phyloP scores from a whole-genome alignment of 1,284 basidiomycete genomes.

The Phellinidium pouzarii region DNA sequence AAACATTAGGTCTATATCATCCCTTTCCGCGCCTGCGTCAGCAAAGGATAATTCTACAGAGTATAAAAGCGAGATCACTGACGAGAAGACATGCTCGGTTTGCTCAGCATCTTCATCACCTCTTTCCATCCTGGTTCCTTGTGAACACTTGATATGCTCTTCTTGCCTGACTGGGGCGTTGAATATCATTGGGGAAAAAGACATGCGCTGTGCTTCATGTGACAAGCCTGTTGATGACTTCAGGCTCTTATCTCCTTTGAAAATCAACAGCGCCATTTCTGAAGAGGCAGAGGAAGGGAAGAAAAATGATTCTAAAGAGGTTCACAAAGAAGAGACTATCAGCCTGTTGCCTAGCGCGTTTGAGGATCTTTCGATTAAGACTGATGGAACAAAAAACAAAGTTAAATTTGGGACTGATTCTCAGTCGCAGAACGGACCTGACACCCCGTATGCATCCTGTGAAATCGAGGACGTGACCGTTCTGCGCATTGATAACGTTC shows the following conservation, averaged over 20 bases:
- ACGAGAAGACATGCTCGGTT: slow-evolving; percentile 38
- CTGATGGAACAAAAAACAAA: neutral
- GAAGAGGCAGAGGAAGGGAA: slow-evolving; percentile 18
- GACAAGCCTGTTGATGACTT: slow-evolving; percentile 62
- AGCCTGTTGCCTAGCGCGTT: slow-evolving; percentile 24
- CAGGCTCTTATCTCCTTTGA: slow-evolving; percentile 33
- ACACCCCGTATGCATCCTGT: slow-evolving; percentile 7
- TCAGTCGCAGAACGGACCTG: neutral
- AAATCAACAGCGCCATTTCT: neutral
- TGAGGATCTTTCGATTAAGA: slow-evolving; percentile 17
- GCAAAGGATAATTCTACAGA: slow-evolving; percentile 17
- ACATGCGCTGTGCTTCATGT: slow-evolving; percentile 75
- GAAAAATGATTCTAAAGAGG: slow-evolving; percentile 22
- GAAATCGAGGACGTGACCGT: slow-evolving; percentile 43
- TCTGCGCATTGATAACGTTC: slow-evolving; percentile 76
- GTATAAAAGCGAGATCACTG: slow-evolving; percentile 16
- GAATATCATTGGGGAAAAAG: slow-evolving; percentile 80
- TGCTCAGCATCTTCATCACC: slow-evolving; percentile 33
- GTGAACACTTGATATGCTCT: slow-evolving; percentile 67
- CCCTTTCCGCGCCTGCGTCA: slow-evolving; percentile 10
- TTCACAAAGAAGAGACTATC: neutral
- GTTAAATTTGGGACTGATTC: neutral
- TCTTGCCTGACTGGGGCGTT: slow-evolving; percentile 73
- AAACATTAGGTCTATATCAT: slow-evolving; percentile 2
- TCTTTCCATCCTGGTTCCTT: slow-evolving; percentile 61